Base-by-base conservation (phyloP, 192 early-diverging fungal genomes). In the Kickxella alabastrina region DNA sequence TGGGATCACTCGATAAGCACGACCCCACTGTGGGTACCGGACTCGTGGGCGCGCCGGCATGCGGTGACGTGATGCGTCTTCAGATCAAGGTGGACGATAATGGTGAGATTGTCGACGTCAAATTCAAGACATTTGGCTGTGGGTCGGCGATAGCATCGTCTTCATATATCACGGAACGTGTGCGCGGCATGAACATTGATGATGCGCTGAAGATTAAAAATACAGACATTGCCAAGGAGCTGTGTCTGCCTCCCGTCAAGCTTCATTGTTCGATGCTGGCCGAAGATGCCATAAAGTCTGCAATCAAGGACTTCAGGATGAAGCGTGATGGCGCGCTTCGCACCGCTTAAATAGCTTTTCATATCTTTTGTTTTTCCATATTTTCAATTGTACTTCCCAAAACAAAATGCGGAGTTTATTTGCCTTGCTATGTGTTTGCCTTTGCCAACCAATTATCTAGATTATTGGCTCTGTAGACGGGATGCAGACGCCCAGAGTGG, bases 61-160 rank as follows among this genome's bases (percentile, higher is more conserved):
- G 89, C 66, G 89, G 89, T 61, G 89, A 92, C 73, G 89, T 92
- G 41, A 92, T 92, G 89, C 87, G 88, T 69, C 83, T 98, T 23
- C 95, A 98, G 75, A 98, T 98, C 77, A 82, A 88, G 65, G 95
- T 98, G 5, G 92, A 98, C 68, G 92, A 98, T 28, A 84, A 77
- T 36, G 92, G 92, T 38, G 87, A 92, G 64, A 98, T 98, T 63
- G 77, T 83, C 38, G 92, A 98, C 47, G 93, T 95, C 56, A 92
- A 92, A 72, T 98, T 98, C 79, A 98, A 98, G 78, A 98, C 95
- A 1, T 98, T 95, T 77, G 95, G 95, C 22, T 98, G 95, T 62
- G 95, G 95, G 25, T 90, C 87, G 24, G 95, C 95, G 23, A 98
- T 98, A 63, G 95, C 95, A 14, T 91, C 88, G 19, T 91, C 88